A percentile compares a stretch with the other conserved stretches of the same genome.
These are phyloP conservation scores for Aspergillus taichungensis DNA, from an alignment of 495 filamentous ascomycete species.

Conservation along the genomic window DNA sequence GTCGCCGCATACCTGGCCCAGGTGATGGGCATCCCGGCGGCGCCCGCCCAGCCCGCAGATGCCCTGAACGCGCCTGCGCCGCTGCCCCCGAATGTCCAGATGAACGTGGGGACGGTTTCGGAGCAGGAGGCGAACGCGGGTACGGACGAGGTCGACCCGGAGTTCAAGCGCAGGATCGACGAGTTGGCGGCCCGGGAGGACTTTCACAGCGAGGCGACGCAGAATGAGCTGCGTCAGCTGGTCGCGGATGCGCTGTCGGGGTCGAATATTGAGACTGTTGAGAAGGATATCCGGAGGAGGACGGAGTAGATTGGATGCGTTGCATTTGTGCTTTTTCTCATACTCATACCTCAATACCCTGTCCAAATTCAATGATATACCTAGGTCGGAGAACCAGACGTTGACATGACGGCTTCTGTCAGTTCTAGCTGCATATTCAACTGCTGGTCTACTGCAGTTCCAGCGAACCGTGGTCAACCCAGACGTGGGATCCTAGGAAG, in stretches of 20 bases:
- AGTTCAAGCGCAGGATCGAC: constrained; percentile 66
- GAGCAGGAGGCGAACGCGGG: constrained; percentile 45
- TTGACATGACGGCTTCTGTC: no score
- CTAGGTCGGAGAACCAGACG: no score
- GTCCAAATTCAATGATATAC: no score
- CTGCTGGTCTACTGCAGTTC: no score
- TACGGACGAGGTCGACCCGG: constrained; percentile 50
- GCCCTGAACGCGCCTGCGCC: constrained; percentile 39
- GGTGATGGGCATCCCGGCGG: constrained; percentile 28
- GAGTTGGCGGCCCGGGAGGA: constrained; percentile 64
- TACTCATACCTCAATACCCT: no score
- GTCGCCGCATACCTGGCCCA: constrained; percentile 59
- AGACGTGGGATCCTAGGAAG: no score
- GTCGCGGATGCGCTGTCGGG: constrained; percentile 60
- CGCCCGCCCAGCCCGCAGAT: constrained; percentile 16
- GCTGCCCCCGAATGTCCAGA: constrained; percentile 54
- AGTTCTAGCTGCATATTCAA: no score
- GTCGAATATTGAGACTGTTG: constrained; percentile 38
- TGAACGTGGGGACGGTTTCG: constrained; percentile 59
- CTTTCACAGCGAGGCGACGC: constrained; percentile 61
- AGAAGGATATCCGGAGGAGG: constrained; percentile 54
- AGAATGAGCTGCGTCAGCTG: constrained; percentile 58
- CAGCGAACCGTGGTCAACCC: no score
- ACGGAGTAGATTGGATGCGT: constrained; percentile 35
- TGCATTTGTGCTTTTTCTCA: no score